Conservation (phyloP, 148 eudicot species). For the Salicornia ramosissima region DNA sequence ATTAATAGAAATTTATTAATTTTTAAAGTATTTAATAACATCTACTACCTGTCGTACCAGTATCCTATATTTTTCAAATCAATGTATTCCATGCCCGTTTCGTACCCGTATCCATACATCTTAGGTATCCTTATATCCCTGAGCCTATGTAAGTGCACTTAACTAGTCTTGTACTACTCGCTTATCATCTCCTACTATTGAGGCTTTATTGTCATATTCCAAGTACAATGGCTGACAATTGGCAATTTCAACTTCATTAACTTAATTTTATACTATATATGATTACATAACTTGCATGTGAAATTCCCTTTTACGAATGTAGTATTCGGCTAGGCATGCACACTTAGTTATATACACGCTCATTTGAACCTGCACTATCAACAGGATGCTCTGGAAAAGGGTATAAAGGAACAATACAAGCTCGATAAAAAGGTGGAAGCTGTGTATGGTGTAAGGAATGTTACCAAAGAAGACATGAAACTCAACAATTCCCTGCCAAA, state of each 20-base stretch:
- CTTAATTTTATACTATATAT: background rate
- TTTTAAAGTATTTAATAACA: no score
- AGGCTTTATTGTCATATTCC: background rate
- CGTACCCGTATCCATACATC: no score
- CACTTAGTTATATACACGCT: background rate
- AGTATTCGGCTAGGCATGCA: no score
- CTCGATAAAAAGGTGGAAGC: conserved; percentile 80
- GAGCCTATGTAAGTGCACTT: background rate
- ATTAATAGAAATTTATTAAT: no score
- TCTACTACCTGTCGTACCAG: background rate
- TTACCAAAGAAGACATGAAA: conserved; percentile 89
- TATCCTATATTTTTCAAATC: no score
- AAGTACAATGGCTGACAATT: background rate
- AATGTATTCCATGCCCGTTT: no score
- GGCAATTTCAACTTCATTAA: background rate
- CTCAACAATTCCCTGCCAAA: conserved; percentile 82
- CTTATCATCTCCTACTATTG: background rate
- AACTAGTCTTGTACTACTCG: background rate
- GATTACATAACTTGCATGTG: no score
- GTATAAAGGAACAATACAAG: conserved; percentile 56
- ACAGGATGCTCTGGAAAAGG: conserved; percentile 66
- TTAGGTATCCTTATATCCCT: background rate
- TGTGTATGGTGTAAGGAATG: conserved; percentile 58
- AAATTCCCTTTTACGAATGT: no score
- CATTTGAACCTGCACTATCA: background rate